phyloP scores from a whole-genome alignment of 495 filamentous ascomycete species.

The Collariella sp. region DNA sequence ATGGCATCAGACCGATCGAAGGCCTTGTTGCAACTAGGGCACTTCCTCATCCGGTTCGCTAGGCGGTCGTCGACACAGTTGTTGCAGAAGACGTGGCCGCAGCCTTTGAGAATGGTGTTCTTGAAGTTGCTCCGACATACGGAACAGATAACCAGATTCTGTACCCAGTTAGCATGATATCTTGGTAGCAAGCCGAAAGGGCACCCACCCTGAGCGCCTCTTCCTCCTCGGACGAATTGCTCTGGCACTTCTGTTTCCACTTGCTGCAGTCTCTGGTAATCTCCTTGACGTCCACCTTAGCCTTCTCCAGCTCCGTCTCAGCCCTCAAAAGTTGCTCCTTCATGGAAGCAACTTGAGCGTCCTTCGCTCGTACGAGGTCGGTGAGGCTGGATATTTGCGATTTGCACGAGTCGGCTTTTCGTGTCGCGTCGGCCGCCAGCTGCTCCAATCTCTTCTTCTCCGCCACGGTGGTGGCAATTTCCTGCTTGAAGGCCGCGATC shows the following conservation, averaged over 20 bases:
- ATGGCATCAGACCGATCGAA: conserved; percentile 87
- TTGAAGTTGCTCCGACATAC: conserved; percentile 89
- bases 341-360: conserved; percentile 50
- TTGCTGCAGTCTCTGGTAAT: conserved; percentile 67
- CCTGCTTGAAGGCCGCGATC: conserved; percentile 67
- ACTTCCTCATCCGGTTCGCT: conserved; percentile 82
- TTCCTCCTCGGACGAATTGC: conserved; percentile 72
- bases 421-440: conserved; percentile 55
- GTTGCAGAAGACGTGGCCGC: conserved; percentile 93
- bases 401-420: conserved; percentile 62
- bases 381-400: conserved; percentile 69
- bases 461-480: conserved; percentile 52
- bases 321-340: conserved; percentile 46
- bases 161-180: conserved; percentile 30
- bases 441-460: conserved; percentile 68
- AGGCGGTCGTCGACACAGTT: conserved; percentile 82
- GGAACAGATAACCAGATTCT: conserved; percentile 83
- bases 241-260: conserved; percentile 71
- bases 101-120: conserved; percentile 83
- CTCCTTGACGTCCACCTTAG: conserved; percentile 63
- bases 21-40: conserved; percentile 80
- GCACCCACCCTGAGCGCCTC: conserved; percentile 71
- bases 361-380: conserved; percentile 62
- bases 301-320: conserved; percentile 64
- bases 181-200: not conserved